Base-by-base conservation (phyloP, 495 filamentous ascomycete genomes). In the Penicillium manginii region DNA sequence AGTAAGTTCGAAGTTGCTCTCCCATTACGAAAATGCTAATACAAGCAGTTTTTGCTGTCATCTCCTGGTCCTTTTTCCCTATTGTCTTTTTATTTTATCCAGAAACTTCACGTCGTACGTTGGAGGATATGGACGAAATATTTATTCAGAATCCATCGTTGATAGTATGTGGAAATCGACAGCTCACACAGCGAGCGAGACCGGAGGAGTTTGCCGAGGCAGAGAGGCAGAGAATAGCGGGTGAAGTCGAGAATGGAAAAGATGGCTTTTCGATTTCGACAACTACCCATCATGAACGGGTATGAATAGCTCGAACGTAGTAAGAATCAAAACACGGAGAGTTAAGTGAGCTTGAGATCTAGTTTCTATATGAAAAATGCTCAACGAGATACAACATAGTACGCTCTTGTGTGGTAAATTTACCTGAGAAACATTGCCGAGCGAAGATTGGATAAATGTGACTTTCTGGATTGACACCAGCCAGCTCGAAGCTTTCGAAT, bases 111-210 rank as follows among this genome's bases (percentile, higher is more conserved):
- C 76, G 77, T 3, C 67, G 76, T 14, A 63, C 76, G 0, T 68
- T 84, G 1, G 83, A 84, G 49, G 75, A 83, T 39, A 83, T 84
- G 78, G 82, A 83, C 50, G 61, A 61, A 3, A 57, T 86, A 4
- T 85, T 85, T 60, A 59, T 69, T 22, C 64, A 65, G 21, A 67
- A 74, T 40, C 71, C 68, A 7, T 68, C 55, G 11, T 6, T 64
- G 3, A 49, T 74, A 18, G 69, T 74, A 5, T 69, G 67, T 47
- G 51, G 65, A 32, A 62, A 71, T 22, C 26, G 32, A 19, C 39
- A 35, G 10, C 52, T 68, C 21, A 72, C 67, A 12, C 65, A 70
- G 40, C 65, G 60, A 42, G 48, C 40, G 22, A 59, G 69, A 23
- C 71, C 67, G 0, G 57, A 39, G 7, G 61, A 39, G 17, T 64